A percentile compares a stretch with the other conserved stretches of the same genome.
These are phyloP conservation scores for Linnemannia zychae DNA, from an alignment of 192 early-diverging fungal species.

Conservation along the genomic window DNA sequence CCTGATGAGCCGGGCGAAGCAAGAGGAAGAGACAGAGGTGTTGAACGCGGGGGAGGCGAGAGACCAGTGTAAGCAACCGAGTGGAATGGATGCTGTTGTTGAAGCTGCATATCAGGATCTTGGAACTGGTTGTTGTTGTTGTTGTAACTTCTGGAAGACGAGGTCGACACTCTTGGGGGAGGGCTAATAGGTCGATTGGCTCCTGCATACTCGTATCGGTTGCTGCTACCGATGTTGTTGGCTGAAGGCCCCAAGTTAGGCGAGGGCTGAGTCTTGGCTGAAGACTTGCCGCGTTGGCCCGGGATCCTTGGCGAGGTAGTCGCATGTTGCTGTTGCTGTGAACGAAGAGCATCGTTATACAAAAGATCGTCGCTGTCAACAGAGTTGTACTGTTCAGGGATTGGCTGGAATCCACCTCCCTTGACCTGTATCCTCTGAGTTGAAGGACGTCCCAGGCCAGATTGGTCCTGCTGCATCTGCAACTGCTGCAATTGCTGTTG, in stretches of 20 bases:
- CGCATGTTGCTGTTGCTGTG: conserved; percentile 3
- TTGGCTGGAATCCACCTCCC: conserved; percentile 11
- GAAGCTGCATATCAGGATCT: conserved; percentile 29
- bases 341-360: neutral
- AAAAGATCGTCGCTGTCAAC: conserved; percentile 14
- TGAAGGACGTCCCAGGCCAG: neutral
- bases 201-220: neutral
- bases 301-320: neutral
- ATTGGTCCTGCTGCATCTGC: conserved; percentile 6
- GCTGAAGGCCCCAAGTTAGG: neutral
- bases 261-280: neutral
- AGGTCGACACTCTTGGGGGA: neutral
- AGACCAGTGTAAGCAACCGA: conserved; percentile 47
- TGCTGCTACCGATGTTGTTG: neutral
- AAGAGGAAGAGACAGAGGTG: neutral
- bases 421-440: conserved; percentile 16
- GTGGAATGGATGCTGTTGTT: conserved; percentile 46
- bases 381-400: conserved; percentile 9
- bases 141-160: neutral
- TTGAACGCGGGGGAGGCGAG: conserved; percentile 41
- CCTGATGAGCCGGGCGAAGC: neutral
- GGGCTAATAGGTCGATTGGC: neutral
- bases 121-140: neutral
- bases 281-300: neutral
- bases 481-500: conserved; percentile 32